Conservation (phyloP, 345 rosid species). For the Aquilaria sinensis region DNA sequence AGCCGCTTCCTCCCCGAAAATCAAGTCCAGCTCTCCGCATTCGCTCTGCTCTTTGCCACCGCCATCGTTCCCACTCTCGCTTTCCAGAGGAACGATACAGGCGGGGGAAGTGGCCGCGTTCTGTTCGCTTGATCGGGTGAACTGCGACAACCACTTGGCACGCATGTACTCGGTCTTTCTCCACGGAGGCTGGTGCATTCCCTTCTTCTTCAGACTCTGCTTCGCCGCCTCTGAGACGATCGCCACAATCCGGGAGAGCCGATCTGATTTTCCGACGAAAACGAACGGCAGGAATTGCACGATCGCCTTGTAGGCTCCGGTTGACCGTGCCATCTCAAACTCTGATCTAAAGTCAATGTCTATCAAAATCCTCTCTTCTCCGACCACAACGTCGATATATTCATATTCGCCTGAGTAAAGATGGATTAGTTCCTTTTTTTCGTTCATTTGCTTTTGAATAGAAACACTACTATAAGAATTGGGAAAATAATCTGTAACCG, state of each 20-base stretch:
- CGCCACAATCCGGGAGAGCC: slow-evolving; percentile 66
- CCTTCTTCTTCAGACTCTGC: slow-evolving; percentile 88
- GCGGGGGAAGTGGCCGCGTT: slow-evolving; percentile 7
- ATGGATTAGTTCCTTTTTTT: not conserved
- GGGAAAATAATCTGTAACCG: slow-evolving; percentile 1
- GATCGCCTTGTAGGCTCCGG: slow-evolving; percentile 59
- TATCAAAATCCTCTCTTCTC: slow-evolving; percentile 59
- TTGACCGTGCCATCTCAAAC: slow-evolving; percentile 88
- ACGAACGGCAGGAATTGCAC: slow-evolving; percentile 75
- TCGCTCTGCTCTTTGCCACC: slow-evolving; percentile 7
- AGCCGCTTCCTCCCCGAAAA: slow-evolving; percentile 40
- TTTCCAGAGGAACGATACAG: slow-evolving; percentile 10
- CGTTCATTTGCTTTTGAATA: not conserved
- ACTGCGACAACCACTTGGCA: slow-evolving; percentile 83
- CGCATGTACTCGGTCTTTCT: slow-evolving; percentile 81
- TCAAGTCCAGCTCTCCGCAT: slow-evolving; percentile 50
- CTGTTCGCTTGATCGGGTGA: slow-evolving; percentile 22
- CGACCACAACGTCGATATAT: slow-evolving; percentile 73
- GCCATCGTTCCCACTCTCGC: slow-evolving; percentile 3
- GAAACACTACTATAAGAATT: not conserved
- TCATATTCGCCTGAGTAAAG: slow-evolving; percentile 69
- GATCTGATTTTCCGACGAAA: slow-evolving; percentile 84
- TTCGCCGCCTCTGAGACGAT: slow-evolving; percentile 84
- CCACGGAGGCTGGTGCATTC: slow-evolving; percentile 94
- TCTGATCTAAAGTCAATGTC: slow-evolving; percentile 94